Percentiles rank a stretch among this genome's conserved stretches.
phyloP scores from a whole-genome alignment of 306 rosid species.

The Cucumis melo region DNA sequence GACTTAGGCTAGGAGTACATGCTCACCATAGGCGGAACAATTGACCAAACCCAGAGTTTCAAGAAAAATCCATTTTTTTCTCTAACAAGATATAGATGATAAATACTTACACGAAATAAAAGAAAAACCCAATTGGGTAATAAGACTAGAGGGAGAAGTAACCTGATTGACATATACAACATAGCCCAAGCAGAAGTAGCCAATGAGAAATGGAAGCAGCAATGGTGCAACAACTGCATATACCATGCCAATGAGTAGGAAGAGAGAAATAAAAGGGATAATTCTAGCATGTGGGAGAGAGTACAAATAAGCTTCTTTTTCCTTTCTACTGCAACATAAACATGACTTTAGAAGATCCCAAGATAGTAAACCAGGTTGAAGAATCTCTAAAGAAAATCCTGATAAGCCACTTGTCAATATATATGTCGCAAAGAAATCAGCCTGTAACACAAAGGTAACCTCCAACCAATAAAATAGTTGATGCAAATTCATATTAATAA shows the following conservation, averaged over 20 bases:
- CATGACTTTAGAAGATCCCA: conserved; percentile 52
- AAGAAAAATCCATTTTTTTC: background rate
- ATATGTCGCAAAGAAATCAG: conserved; percentile 87
- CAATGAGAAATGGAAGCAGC: conserved; percentile 70
- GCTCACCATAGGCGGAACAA: too few species aligned
- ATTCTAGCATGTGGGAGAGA: conserved; percentile 65
- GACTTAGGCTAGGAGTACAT: too few species aligned
- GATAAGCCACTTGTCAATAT: conserved; percentile 77
- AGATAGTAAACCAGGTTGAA: conserved; percentile 65
- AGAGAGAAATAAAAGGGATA: conserved; percentile 58
- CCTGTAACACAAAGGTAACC: conserved; percentile 35
- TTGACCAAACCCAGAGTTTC: background rate
- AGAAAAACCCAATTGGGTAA: background rate
- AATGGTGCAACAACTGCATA: conserved; percentile 76
- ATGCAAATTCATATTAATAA: background rate
- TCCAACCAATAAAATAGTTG: background rate
- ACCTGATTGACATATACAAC: conserved; percentile 56
- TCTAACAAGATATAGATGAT: background rate
- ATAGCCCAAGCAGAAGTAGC: conserved; percentile 86
- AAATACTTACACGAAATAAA: background rate
- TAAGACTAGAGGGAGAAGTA: background rate
- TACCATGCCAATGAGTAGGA: conserved; percentile 66
- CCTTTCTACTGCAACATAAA: conserved; percentile 17
- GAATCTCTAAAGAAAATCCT: conserved; percentile 82
- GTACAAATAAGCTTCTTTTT: conserved; percentile 49